Conservation (phyloP, 2,329 filamentous ascomycete species). For the Aspergillus sp. region DNA sequence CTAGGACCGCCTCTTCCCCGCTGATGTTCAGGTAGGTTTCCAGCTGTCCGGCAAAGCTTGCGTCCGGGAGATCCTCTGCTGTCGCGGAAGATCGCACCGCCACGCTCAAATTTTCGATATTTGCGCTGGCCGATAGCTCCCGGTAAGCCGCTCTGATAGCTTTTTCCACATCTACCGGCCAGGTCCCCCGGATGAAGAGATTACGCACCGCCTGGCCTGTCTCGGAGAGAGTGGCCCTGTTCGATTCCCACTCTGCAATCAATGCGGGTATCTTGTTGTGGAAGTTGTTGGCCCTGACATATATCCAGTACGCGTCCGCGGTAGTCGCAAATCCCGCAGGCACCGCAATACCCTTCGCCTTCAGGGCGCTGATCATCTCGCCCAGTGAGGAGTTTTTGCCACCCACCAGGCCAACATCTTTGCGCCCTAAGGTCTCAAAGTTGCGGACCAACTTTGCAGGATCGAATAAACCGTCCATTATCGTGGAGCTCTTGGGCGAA, state of each 20-base stretch:
- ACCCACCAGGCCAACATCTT: constrained; percentile 31
- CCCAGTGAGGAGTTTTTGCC: constrained; percentile 42
- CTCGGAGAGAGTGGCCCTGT: background rate
- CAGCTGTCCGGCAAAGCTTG: constrained; percentile 41
- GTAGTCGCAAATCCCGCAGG: background rate
- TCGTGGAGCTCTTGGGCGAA: too few relatives aligned
- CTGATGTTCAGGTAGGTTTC: constrained; percentile 40
- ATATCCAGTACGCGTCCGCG: background rate
- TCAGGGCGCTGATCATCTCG: constrained; percentile 37
- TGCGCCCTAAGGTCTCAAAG: too few relatives aligned
- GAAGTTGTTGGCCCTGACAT: background rate
- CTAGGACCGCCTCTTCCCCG: constrained; percentile 29
- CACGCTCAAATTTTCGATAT: constrained; percentile 26
- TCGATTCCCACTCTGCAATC: background rate
- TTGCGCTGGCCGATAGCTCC: background rate
- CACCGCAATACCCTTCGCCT: background rate
- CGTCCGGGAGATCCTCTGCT: constrained; percentile 40
- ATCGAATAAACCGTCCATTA: too few relatives aligned
- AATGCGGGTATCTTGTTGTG: background rate
- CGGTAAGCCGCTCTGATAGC: background rate
- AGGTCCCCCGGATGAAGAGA: background rate
- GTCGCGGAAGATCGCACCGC: constrained; percentile 42
- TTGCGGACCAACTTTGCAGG: too few relatives aligned
- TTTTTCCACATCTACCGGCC: background rate
- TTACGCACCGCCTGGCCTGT: background rate